Percentiles rank a stretch among this genome's conserved stretches.
phyloP scores from a whole-genome alignment of 352 stramenopile genomes.

The Plasmopara muralis region DNA sequence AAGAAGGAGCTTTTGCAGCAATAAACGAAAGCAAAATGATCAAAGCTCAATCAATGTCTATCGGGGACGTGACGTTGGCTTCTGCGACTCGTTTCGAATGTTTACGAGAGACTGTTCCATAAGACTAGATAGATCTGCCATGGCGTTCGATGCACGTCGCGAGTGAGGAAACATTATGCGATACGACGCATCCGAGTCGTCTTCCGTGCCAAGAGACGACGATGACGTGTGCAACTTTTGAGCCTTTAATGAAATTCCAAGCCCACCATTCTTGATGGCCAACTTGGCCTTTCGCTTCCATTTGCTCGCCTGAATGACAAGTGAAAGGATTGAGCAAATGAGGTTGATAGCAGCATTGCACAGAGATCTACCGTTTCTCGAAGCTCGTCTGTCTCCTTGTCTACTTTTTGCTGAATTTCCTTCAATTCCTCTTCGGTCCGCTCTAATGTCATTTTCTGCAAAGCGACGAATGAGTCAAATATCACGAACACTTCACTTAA shows the following conservation, averaged over 20 bases:
- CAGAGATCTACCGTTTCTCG: conserved; percentile 36
- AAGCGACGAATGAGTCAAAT: conserved; percentile 2
- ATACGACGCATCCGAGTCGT: conserved; percentile 56
- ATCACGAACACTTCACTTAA: not conserved
- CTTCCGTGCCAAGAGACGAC: conserved; percentile 49
- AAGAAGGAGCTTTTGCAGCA: conserved; percentile 76
- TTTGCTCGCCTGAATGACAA: conserved; percentile 26
- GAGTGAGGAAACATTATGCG: conserved; percentile 37
- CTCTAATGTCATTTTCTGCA: conserved; percentile 35
- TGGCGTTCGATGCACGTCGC: conserved; percentile 51
- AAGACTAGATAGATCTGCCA: conserved; percentile 66
- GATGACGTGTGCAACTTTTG: conserved; percentile 36
- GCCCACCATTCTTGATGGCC: conserved; percentile 26
- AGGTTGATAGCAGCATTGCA: not conserved
- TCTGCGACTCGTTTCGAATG: conserved; percentile 40
- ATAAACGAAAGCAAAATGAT: conserved; percentile 37
- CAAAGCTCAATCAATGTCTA: not conserved
- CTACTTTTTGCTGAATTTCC: conserved; percentile 49
- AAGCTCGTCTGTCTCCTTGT: conserved; percentile 59
- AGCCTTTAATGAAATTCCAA: conserved; percentile 7
- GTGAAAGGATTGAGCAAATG: conserved; percentile 1
- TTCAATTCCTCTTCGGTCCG: conserved; percentile 41
- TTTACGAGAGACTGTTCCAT: conserved; percentile 73
- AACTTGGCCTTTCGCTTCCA: conserved; percentile 75
- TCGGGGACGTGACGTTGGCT: conserved; percentile 3